Evolutionary conservation across 371 early-diverging fungal species (phyloP).

Genomic region (Umbelopsis sp.): DNA sequence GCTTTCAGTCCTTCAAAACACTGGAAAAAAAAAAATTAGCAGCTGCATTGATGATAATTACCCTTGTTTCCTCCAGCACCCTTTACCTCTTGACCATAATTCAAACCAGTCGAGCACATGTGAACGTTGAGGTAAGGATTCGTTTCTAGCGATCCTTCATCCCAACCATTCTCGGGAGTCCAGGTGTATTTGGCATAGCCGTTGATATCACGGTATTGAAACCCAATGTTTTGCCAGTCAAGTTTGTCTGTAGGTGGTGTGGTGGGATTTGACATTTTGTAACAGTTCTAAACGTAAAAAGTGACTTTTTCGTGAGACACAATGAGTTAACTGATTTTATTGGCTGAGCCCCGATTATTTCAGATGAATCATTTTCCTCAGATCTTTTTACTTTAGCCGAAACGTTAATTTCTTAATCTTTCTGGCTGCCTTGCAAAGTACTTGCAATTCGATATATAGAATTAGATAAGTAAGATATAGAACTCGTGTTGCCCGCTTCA

Average conservation of each 20-base stretch:
- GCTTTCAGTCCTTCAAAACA: slow-evolving; percentile 88
- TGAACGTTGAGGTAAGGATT: slow-evolving; percentile 54
- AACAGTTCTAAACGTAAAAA: background rate
- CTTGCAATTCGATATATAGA: slow-evolving; percentile 4
- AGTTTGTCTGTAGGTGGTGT: slow-evolving; percentile 47
- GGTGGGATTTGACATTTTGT: slow-evolving; percentile 12
- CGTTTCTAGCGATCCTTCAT: slow-evolving; percentile 59
- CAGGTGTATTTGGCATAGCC: slow-evolving; percentile 68
- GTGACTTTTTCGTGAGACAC: background rate
- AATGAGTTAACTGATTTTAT: background rate
- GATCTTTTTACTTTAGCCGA: background rate
- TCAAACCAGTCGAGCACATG: slow-evolving; percentile 63
- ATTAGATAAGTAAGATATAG: slow-evolving; percentile 9
- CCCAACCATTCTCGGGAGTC: slow-evolving; percentile 66
- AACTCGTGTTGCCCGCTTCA: background rate
- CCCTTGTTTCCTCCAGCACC: background rate
- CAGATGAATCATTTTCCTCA: slow-evolving; percentile 4
- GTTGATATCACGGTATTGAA: slow-evolving; percentile 68
- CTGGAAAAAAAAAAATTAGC: slow-evolving; percentile 25
- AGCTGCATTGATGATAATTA: background rate
- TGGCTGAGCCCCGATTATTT: background rate
- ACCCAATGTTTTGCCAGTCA: slow-evolving; percentile 74
- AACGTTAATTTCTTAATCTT: background rate
- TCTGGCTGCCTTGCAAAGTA: background rate
- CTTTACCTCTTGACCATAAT: slow-evolving; percentile 76